Evolutionary conservation across 305 asterid genomes (phyloP), one percentile per base, ranked within the genome.

Genomic region (Fraxinus paxiana): DNA sequence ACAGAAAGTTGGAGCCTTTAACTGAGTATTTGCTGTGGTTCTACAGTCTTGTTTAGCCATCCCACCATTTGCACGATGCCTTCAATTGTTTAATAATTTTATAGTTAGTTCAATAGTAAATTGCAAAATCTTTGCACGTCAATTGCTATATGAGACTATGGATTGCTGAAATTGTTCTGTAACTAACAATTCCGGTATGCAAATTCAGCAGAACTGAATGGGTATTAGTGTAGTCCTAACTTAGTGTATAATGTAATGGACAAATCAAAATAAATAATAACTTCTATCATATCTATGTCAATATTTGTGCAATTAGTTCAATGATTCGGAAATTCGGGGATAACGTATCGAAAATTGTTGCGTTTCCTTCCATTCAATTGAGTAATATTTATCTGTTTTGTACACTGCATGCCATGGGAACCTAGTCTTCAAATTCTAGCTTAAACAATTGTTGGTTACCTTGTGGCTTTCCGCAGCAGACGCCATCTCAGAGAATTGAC

Each of bases 401-500:
- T 15, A 9, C 30, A 31, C 34, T 77, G 78, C 78, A 7, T 41
- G 18, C 2, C 9, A 1, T 17, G 70, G 78, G 74, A 48, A 48
- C 48, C 54, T 70, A 70, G 48, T 79, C 38, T 51, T 77, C 41
- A 54, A 24, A 22, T 15, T 10, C 72, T 67, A 9, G 31, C 6
- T 81, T 82, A 30, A 37, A 69, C 31, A 38, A n/a, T 6, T 70
- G 59, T 33, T 73, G 73, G 43, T 61, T 48, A 10, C 31, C 77
- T 65, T 7, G 48, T n/a, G 28, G 20, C 63, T 61, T 79, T 72
- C 67, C 51, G 85, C 87, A 79, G 76, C 82, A 77, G 82, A 78
- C 76, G 82, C 77, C 80, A 83, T 82, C 87, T 81, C 86, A 81
- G 78, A 79, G 82, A 79, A 78, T 75, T 59, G 88, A 83, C 48